A percentile compares a stretch with the other conserved stretches of the same genome.
Evolutionary conservation across 441 rosid genomes (phyloP).

Genomic region (Lepidium campestre): DNA sequence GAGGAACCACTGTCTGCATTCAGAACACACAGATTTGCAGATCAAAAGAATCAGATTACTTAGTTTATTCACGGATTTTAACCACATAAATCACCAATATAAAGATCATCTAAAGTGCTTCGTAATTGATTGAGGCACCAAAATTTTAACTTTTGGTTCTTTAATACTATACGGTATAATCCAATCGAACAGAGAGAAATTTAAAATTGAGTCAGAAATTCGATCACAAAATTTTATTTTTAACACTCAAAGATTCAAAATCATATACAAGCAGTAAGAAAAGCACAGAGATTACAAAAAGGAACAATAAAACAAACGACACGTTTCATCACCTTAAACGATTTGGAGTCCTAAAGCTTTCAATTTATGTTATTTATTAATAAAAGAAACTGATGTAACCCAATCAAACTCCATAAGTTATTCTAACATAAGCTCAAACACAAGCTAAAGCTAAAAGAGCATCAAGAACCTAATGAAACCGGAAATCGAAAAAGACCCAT

Average conservation of each 20-base stretch:
- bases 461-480: background rate
- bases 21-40: background rate
- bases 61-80: background rate
- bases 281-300: background rate
- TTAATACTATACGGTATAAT: background rate
- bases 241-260: background rate
- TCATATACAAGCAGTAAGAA: background rate
- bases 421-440: conserved; percentile 7
- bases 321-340: conserved; percentile 15
- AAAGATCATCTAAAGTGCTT: background rate
- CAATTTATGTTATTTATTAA: background rate
- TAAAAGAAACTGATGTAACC: conserved; percentile 3
- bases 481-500: conserved; percentile 19
- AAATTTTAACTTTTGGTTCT: background rate
- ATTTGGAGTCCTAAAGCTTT: conserved; percentile 1
- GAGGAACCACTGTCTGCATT: conserved; percentile 63
- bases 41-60: background rate
- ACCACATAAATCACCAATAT: background rate
- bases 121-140: background rate
- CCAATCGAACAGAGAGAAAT: background rate
- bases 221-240: background rate
- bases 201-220: background rate
- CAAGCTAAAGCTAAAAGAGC: conserved; percentile 4
- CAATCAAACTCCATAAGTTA: conserved; percentile 3
- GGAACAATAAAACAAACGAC: conserved; percentile 15